Evolutionary conservation across 768 basidiomycete species (phyloP).

Genomic region (Psilocybe cubensis): DNA sequence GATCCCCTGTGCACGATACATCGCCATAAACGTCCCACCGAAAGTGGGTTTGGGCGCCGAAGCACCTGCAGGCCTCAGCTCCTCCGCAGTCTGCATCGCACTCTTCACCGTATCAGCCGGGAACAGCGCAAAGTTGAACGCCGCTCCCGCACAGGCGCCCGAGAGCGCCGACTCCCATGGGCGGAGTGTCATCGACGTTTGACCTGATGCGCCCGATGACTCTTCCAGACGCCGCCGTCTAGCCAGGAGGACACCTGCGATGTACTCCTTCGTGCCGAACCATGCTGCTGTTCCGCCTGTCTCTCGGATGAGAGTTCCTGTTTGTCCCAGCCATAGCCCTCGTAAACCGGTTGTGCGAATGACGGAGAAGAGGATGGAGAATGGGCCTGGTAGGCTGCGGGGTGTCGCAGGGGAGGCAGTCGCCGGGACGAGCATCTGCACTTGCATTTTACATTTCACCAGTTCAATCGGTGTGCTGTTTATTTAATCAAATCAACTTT

Average conservation of each 20-base stretch:
- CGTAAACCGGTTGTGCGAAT: slow-evolving; percentile 27
- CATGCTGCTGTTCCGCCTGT: slow-evolving; percentile 71
- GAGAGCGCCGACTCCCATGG: slow-evolving; percentile 80
- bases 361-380: slow-evolving; percentile 29
- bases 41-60: slow-evolving; percentile 47
- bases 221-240: slow-evolving; percentile 35
- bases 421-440: slow-evolving; percentile 31
- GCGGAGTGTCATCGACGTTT: slow-evolving; percentile 31
- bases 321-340: slow-evolving; percentile 24
- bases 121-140: slow-evolving; percentile 82
- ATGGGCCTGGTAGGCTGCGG: slow-evolving; percentile 28
- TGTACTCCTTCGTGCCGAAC: slow-evolving; percentile 85
- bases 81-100: slow-evolving; percentile 88
- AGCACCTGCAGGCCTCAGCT: slow-evolving; percentile 54
- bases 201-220: background rate
- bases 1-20: slow-evolving; percentile 77
- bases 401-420: slow-evolving; percentile 8
- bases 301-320: slow-evolving; percentile 11
- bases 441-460: slow-evolving; percentile 43
- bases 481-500: background rate
- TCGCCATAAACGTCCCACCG: slow-evolving; percentile 60
- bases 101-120: slow-evolving; percentile 92
- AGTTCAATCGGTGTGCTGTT: slow-evolving; percentile 39
- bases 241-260: slow-evolving; percentile 64
- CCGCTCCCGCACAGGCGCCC: slow-evolving; percentile 79